Evolutionary conservation across 2,329 filamentous ascomycete genomes (phyloP).

Genomic region (Exophiala aquamarina): DNA sequence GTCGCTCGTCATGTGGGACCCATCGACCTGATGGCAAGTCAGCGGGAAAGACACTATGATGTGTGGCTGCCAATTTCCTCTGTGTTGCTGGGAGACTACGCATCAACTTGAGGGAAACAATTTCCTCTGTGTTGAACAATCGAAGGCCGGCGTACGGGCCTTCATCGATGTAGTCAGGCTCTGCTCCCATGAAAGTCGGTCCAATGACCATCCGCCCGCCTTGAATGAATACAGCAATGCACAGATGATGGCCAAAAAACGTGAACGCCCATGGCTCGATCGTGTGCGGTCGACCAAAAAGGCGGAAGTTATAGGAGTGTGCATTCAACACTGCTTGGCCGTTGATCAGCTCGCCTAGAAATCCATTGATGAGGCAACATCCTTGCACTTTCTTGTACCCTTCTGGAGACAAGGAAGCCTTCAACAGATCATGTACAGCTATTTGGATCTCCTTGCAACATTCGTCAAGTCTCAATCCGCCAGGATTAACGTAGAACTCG

Average conservation of each 20-base stretch:
- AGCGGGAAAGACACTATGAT: neutral
- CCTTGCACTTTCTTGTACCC: too few relatives aligned
- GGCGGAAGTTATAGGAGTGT: neutral
- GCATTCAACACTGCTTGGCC: too few relatives aligned
- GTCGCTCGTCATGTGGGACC: neutral
- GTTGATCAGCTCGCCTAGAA: too few relatives aligned
- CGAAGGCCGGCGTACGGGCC: neutral
- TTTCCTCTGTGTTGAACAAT: neutral
- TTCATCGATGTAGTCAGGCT: conserved; percentile 1
- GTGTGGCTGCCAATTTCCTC: neutral
- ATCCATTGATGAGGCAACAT: too few relatives aligned
- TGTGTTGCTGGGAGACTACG: neutral
- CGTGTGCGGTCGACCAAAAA: conserved; percentile 2
- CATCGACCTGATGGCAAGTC: neutral
- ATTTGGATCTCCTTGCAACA: neutral
- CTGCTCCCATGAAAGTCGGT: conserved; percentile 1
- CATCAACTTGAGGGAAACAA: neutral
- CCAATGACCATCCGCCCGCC: neutral
- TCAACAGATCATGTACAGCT: too few relatives aligned
- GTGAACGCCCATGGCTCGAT: conserved; percentile 3
- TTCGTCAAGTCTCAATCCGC: neutral
- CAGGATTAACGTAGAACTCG: too few relatives aligned
- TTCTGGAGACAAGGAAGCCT: too few relatives aligned
- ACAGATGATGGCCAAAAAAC: conserved; percentile 6
- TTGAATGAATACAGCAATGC: neutral